Conservation (phyloP, 1,284 basidiomycete genomes). For the Polyporus tsugae region DNA sequence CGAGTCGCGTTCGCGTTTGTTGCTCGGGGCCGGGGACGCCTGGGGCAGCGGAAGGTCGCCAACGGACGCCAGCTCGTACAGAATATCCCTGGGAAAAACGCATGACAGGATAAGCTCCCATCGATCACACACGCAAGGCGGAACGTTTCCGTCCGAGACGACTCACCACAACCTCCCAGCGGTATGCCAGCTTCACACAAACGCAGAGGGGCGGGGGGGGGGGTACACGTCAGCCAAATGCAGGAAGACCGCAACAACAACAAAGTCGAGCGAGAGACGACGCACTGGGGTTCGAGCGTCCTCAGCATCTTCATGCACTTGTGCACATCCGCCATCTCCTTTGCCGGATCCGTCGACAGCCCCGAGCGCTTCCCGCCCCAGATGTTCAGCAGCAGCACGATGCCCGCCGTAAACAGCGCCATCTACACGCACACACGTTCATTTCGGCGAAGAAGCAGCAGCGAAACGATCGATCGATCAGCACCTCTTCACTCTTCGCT, state of each 20-base stretch:
- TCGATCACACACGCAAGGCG: neutral
- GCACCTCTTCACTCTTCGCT: no score
- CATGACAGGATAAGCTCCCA: neutral
- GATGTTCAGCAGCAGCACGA: constrained; percentile 77
- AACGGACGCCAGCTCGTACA: constrained; percentile 72
- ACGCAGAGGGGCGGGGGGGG: neutral
- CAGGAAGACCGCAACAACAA: neutral
- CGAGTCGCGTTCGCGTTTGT: constrained; percentile 69
- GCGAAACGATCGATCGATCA: neutral
- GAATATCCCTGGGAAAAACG: constrained; percentile 59
- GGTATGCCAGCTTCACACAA: constrained; percentile 51
- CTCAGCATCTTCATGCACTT: constrained; percentile 72
- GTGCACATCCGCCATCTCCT: constrained; percentile 75
- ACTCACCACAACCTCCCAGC: constrained; percentile 55
- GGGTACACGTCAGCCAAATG: constrained; percentile 7
- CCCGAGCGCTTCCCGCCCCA: constrained; percentile 77
- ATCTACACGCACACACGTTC: constrained; percentile 38
- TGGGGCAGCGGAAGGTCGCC: constrained; percentile 71
- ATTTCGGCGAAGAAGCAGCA: neutral
- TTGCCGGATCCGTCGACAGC: constrained; percentile 58
- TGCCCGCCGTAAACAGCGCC: constrained; percentile 67
- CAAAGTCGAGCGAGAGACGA: constrained; percentile 11
- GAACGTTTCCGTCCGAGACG: neutral
- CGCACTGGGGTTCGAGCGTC: constrained; percentile 57
- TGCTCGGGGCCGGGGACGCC: constrained; percentile 51